Evolutionary conservation across 1,139 yeast genomes (phyloP), one percentile per base, ranked within the genome.

Genomic region (Pichia sp.): DNA sequence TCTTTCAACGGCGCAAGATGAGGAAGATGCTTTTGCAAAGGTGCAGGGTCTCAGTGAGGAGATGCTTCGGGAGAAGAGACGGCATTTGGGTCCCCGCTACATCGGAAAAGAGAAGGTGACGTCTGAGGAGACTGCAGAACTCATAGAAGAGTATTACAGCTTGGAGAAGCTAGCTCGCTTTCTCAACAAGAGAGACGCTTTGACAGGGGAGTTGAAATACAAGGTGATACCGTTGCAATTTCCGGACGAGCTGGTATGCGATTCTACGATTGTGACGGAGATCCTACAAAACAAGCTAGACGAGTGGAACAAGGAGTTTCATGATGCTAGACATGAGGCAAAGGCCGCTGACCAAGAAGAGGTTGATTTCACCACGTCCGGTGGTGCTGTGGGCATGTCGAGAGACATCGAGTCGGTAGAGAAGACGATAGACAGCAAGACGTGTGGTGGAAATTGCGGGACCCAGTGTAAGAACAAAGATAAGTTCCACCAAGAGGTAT

Each of bases 191-290:
- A 70, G 72, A 40, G 68, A 66, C 7, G 66, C 62, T 2, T 40
- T n/a, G 19, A 61, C 62, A 1, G 67, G 67, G 0, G 47, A 49
- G n/a, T 59, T 61, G 32, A 65, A 64, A 48, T 84, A 73, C 67
- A 70, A 67, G 47, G 75, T 78, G 45, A 77, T 92, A 3, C 92
- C 98, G 0, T 72, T 93, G 43, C 99, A 93, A 70, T 92, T 95
- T 62, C 98, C 99, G 0, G 99, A 95, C 68, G 62, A 73, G 7
- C 72, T 90, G 50, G 80, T 95, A 1, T 77, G 84, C 52, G 97
- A 93, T 66, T 84, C 97, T 2, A 83, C 95, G 0, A 77, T 83
- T 16, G 81, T 92, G 0, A 81, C 83, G 0, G 81, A 77, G 56
- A 72, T 69, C 57, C 71, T 79, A 51, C 85, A 76, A 61, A 68